A percentile compares a stretch with the other conserved stretches of the same genome.
These are phyloP conservation scores for Kwoniella botswanensis DNA, from an alignment of 768 basidiomycete genomes.

Conservation along the genomic window DNA sequence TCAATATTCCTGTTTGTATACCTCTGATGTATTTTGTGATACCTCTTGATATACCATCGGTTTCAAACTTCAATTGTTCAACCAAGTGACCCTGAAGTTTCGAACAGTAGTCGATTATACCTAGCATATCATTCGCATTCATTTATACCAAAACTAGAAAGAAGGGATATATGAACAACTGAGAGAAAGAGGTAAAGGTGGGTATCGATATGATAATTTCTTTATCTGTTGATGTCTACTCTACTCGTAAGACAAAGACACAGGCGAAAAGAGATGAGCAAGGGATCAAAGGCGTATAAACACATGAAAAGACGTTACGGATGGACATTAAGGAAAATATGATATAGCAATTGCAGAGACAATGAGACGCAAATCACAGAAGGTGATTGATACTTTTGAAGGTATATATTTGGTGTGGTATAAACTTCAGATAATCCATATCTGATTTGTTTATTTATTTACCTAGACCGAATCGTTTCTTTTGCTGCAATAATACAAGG, in stretches of 20 bases:
- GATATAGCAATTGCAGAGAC: not conserved
- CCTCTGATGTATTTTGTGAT: conserved; percentile 11
- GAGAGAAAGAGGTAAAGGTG: not conserved
- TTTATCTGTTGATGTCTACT: too few species aligned
- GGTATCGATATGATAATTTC: not conserved
- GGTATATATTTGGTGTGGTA: not conserved
- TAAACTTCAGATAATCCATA: not conserved
- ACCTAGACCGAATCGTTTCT: conserved; percentile 59
- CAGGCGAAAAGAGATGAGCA: not conserved
- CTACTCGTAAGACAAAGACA: not conserved
- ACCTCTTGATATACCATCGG: not conserved
- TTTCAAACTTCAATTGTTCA: too few species aligned
- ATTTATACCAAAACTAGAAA: conserved; percentile 4
- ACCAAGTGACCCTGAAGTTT: too few species aligned
- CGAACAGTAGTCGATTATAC: too few species aligned
- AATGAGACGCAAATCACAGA: not conserved
- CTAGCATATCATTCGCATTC: conserved; percentile 1
- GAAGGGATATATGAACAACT: conserved; percentile 11
- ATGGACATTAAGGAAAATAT: conserved; percentile 10
- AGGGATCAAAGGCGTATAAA: conserved; percentile 13
- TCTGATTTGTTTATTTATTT: conserved; percentile 46
- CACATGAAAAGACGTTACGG: conserved; percentile 19
- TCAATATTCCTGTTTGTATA: not conserved
- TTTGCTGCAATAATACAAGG: conserved; percentile 34
- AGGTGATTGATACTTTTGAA: not conserved